Percentiles rank a stretch among this genome's conserved stretches.
These are phyloP conservation scores for Clavulina sp. DNA, from an alignment of 768 basidiomycete species.

Conservation along the genomic window DNA sequence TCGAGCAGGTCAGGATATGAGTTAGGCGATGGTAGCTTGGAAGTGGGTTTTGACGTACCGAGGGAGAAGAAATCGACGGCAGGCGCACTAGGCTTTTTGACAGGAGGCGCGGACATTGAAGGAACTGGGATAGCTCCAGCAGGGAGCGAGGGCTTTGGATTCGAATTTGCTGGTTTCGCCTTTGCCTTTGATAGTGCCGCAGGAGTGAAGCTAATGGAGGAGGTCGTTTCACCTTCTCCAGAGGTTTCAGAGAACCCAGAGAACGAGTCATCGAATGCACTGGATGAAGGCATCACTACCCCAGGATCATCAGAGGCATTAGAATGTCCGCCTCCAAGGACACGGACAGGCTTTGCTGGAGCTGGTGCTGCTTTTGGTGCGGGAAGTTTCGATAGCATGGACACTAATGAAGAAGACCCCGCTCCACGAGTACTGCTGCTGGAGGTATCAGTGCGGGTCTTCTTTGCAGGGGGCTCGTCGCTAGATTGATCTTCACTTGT, in stretches of 20 bases:
- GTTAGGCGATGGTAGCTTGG: neutral
- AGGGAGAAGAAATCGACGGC: slow-evolving; percentile 16
- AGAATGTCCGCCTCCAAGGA: neutral
- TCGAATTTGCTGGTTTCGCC: neutral
- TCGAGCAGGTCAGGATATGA: too few species aligned
- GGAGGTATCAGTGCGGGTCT: slow-evolving; percentile 3
- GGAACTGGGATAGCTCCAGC: neutral
- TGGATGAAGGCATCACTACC: neutral
- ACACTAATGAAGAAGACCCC: slow-evolving; percentile 10
- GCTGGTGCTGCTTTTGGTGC: slow-evolving; percentile 10
- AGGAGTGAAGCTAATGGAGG: neutral
- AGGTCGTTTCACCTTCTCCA: neutral
- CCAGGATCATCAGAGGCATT: neutral
- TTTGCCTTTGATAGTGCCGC: neutral
- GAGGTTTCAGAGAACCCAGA: neutral
- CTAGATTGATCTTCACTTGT: slow-evolving; percentile 5
- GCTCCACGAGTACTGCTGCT: slow-evolving; percentile 2
- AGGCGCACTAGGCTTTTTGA: neutral
- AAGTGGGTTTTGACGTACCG: slow-evolving; percentile 9
- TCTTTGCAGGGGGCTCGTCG: slow-evolving; percentile 8
- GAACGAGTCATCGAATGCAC: neutral
- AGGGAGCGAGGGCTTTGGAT: slow-evolving; percentile 10
- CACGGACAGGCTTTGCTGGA: slow-evolving; percentile 1
- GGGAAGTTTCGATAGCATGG: slow-evolving; percentile 12
- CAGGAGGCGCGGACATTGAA: neutral